These are phyloP conservation scores for Aspergillus latus DNA, from an alignment of 2,329 filamentous ascomycete species.

Conservation along the genomic window DNA sequence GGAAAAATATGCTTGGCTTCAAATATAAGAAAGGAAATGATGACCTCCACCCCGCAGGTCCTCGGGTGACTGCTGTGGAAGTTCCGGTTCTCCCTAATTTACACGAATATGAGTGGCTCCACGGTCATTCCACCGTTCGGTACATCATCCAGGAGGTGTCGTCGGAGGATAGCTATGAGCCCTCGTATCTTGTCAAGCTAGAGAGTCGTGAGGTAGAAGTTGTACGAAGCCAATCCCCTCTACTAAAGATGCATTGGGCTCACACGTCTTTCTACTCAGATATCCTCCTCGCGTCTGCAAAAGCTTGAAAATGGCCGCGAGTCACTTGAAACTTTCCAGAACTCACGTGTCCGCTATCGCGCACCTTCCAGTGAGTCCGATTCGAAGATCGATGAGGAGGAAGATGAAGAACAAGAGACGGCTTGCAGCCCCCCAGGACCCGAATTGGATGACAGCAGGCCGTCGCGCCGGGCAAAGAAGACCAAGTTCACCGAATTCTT, in stretches of 20 bases:
- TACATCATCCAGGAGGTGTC: conserved; percentile 32
- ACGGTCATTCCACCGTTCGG: conserved; percentile 38
- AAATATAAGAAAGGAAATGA: neutral
- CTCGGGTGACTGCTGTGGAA: conserved; percentile 27
- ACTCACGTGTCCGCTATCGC: conserved; percentile 10
- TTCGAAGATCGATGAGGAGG: conserved; percentile 4
- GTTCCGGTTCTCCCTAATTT: conserved; percentile 32
- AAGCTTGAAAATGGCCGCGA: conserved; percentile 30
- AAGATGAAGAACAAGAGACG: conserved; percentile 8
- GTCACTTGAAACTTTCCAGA: conserved; percentile 27
- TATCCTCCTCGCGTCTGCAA: conserved; percentile 29
- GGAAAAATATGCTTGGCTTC: neutral
- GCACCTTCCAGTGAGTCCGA: conserved; percentile 6
- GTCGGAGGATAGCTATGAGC: conserved; percentile 20
- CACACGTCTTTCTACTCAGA: conserved; percentile 24
- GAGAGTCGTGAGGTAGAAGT: conserved; percentile 37
- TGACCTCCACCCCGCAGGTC: neutral
- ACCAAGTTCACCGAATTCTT: conserved; percentile 24
- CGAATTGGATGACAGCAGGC: conserved; percentile 4
- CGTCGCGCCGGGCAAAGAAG: conserved; percentile 16
- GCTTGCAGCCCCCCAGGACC: conserved; percentile 1
- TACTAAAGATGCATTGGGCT: neutral
- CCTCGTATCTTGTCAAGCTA: conserved; percentile 35
- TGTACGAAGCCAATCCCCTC: conserved; percentile 28
- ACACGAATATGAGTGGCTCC: conserved; percentile 40